phyloP scores from a whole-genome alignment of 1,284 basidiomycete genomes.

The Melampsora americana region DNA sequence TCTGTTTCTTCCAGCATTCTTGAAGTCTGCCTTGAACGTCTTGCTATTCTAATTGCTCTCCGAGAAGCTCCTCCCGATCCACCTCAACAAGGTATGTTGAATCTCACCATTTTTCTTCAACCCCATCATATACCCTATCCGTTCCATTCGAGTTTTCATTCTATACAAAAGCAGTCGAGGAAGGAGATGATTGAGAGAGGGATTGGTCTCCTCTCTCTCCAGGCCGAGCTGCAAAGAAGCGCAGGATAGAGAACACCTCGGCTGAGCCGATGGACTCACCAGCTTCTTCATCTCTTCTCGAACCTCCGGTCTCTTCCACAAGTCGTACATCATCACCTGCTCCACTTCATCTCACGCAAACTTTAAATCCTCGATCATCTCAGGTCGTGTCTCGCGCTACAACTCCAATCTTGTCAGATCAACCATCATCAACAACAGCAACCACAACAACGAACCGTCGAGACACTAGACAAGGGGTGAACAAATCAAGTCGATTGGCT shows the following conservation, averaged over 20 bases:
- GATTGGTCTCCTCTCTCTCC: not conserved
- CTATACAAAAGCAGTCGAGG: too few species aligned
- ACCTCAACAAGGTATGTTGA: slow-evolving; percentile 11
- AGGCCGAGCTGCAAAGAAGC: slow-evolving; percentile 35
- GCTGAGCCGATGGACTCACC: not conserved
- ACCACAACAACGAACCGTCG: not conserved
- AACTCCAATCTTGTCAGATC: slow-evolving; percentile 27
- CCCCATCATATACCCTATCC: not conserved
- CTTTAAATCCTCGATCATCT: slow-evolving; percentile 36
- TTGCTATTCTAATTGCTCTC: slow-evolving; percentile 37
- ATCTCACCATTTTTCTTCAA: not conserved
- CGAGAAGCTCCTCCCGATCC: slow-evolving; percentile 39
- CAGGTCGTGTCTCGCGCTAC: slow-evolving; percentile 35
- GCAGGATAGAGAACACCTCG: slow-evolving; percentile 26
- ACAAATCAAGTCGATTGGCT: slow-evolving; percentile 47
- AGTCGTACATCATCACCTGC: slow-evolving; percentile 46
- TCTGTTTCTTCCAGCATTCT: slow-evolving; percentile 8
- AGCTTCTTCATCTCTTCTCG: not conserved
- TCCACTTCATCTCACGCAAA: slow-evolving; percentile 39
- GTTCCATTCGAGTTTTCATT: too few species aligned
- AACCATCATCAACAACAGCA: not conserved
- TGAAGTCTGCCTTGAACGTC: slow-evolving; percentile 35
- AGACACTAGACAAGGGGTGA: not conserved
- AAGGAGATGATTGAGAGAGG: too few species aligned
- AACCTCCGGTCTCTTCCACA: slow-evolving; percentile 12